Base-by-base conservation (phyloP, 2,329 filamentous ascomycete genomes). In the Orbilia oligospora region DNA sequence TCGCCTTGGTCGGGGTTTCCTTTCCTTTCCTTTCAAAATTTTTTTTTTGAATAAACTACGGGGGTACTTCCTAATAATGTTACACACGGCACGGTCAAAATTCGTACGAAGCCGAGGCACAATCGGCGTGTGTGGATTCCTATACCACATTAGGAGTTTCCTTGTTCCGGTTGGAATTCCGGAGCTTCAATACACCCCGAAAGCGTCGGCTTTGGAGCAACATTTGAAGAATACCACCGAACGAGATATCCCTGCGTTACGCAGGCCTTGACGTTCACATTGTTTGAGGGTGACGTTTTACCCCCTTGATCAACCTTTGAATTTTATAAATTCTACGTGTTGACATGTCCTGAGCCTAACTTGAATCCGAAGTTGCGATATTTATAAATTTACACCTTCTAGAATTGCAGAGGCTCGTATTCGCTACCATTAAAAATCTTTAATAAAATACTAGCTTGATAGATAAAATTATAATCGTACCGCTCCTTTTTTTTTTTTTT, bases 151-250 rank as follows among this genome's bases (percentile, higher is more conserved):
- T 71, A 22, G 51, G 44, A 76, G 61, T 38, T 71, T 67, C 73
- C 67, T 48, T 77, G 53, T 41, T 48, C 68, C 67, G 73, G 73
- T 63, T 77, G 51, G 30, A 46, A 68, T 48, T 67, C 33, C 66
- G 66, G 56, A 38, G 55, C 56, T 30, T 49, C 14, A 46, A 38
- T 69, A 33, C 56, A 67, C n/a, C 51, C 66, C 58, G 66, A 76
- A 71, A 49, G 58, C 72, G 56, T 76, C 55, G 64, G 53, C 64
- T 18, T 18, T 36, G 53, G 66, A 44, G 36, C 36, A 61, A 44
- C 36, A 44, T 61, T n/a, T 44, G 20, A 8, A 44, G 14, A n/a
- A 44, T 27, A 20, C 5, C 10, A 9, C 33, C 56, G 36, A 61
- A 36, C 18, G 16, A 61, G 33, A 27, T 41, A 58, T 41, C 36